These are phyloP conservation scores for Penicillium paneum DNA, from an alignment of 2,329 filamentous ascomycete species.

Conservation along the genomic window DNA sequence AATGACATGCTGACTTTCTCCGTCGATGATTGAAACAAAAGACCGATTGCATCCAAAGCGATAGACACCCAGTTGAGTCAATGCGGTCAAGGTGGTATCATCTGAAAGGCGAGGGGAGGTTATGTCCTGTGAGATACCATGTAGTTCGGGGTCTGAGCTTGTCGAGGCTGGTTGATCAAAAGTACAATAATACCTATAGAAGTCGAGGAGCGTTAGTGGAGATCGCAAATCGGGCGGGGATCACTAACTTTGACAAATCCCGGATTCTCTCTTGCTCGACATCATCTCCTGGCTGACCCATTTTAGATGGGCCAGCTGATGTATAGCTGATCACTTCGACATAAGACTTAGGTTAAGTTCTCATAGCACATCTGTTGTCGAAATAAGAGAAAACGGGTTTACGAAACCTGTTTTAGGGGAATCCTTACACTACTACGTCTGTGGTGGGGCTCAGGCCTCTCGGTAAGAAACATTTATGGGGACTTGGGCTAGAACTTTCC, in stretches of 20 bases:
- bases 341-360: neutral
- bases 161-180: neutral
- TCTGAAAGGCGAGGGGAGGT: slow-evolving; percentile 4
- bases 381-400: neutral
- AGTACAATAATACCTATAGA: slow-evolving; percentile 18
- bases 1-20: slow-evolving; percentile 48
- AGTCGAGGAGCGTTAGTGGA: slow-evolving; percentile 4
- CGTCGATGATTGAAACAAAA: slow-evolving; percentile 53
- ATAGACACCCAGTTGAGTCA: slow-evolving; percentile 51
- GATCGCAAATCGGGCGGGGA: neutral
- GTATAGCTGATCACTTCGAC: slow-evolving; percentile 1
- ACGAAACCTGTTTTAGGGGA: neutral
- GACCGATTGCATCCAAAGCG: slow-evolving; percentile 45
- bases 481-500: too few relatives aligned
- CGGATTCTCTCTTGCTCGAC: slow-evolving; percentile 18
- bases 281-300: slow-evolving; percentile 10
- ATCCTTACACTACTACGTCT: neutral
- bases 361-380: neutral
- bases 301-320: slow-evolving; percentile 4
- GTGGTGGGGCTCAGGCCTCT: neutral
- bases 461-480: neutral
- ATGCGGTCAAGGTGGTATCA: slow-evolving; percentile 46
- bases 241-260: slow-evolving; percentile 17
- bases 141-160: neutral
- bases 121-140: slow-evolving; percentile 4